Base-by-base conservation (phyloP, 805 yeast species). In the Zygosaccharomyces siamensis region DNA sequence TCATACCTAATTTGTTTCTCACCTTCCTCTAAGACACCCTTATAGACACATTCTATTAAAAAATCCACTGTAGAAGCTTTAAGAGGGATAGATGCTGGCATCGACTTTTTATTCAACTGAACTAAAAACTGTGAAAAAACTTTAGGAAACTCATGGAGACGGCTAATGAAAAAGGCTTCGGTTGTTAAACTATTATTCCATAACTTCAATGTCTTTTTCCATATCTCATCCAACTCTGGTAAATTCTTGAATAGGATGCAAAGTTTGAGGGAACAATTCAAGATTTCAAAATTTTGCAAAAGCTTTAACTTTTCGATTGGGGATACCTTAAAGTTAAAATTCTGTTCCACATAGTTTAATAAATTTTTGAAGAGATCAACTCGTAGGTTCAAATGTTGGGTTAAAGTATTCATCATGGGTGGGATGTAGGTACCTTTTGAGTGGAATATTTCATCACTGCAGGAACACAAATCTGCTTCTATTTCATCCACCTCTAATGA, bases 401-500 rank as follows among this genome's bases (percentile, higher is more conserved):
- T 71, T 8, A 81, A 56, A 1, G 83, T 73, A 0, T 81, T 74
- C 8, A 76, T 66, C 37, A 74, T 66, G 3, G 78, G 72, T 3
- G 88, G 82, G 16, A 84, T 68, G 54, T 81, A 83, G 5, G 71
- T 66, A 0, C 87, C 80, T 0, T 69, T 68, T 4, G 88, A 79
- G 16, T 67, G 60, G 27, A 85, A 59, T 7, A 90, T 75, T 51
- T 85, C 90, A 11, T 70, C 59, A 2, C 79, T 68, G 3, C 86
- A 76, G 5, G 67, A 58, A 2, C 64, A 52, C 3, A 85, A 63
- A n/a, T 90, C 82, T 2, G 54, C 52, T 51, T 77, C 81, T 18
- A 82, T 64, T 28, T 75, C 80, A 1, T 62, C 58, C 1, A 63
- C 51, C 26, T 75, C 74, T 48, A 80, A 66, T 7, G 74, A 73